A percentile compares a stretch with the other conserved stretches of the same genome.
phyloP scores from a whole-genome alignment of 2,329 filamentous ascomycete species.

The Cytospora piceicola region DNA sequence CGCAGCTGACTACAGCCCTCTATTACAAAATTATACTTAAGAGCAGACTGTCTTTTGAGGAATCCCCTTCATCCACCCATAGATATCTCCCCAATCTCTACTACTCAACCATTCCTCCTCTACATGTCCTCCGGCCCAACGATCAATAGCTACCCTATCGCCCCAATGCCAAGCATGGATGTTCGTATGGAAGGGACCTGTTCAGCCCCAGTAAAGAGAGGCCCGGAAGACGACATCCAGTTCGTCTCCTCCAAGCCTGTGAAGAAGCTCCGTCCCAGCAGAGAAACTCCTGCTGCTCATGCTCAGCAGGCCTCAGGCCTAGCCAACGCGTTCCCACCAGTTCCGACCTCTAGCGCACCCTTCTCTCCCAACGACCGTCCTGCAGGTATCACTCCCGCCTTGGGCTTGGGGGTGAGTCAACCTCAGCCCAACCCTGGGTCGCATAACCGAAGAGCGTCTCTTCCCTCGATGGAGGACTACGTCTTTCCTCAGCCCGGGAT shows the following conservation, averaged over 20 bases:
- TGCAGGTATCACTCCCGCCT: neutral
- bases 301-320: neutral
- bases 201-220: constrained; percentile 27
- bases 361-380: neutral
- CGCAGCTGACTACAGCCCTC: neutral
- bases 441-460: constrained; percentile 14
- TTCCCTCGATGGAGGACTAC: constrained; percentile 30
- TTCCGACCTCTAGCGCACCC: neutral
- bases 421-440: constrained; percentile 6
- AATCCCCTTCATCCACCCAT: neutral
- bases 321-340: neutral
- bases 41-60: neutral
- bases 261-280: constrained; percentile 29
- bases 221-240: constrained; percentile 31
- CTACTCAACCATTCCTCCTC: neutral
- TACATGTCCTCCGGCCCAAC: neutral
- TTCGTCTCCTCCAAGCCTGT: constrained; percentile 32
- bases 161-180: constrained; percentile 10
- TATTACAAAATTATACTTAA: neutral
- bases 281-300: constrained; percentile 8
- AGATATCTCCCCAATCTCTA: neutral
- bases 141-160: neutral
- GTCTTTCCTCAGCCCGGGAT: constrained; percentile 25
- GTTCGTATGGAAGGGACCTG: constrained; percentile 1
- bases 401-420: neutral